Evolutionary conservation across 371 early-diverging fungal species (phyloP).

Genomic region (Mucor mucedo): DNA sequence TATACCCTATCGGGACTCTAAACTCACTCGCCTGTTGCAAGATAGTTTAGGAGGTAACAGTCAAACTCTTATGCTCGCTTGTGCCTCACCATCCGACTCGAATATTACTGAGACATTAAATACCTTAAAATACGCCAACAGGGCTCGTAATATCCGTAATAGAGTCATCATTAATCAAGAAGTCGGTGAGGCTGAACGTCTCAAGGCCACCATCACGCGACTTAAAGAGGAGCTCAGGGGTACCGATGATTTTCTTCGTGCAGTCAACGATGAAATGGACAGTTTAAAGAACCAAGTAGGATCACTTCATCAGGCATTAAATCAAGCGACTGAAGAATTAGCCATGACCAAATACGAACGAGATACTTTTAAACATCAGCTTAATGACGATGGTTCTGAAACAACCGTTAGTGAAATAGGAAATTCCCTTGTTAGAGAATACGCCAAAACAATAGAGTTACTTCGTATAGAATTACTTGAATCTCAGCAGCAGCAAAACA

Average conservation of each 20-base stretch:
- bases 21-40: constrained; percentile 56
- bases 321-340: constrained; percentile 25
- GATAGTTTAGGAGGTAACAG: constrained; percentile 77
- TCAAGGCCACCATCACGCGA: constrained; percentile 35
- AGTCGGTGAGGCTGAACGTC: constrained; percentile 84
- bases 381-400: background rate
- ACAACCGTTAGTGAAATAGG: background rate
- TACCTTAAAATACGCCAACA: constrained; percentile 86
- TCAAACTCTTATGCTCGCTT: constrained; percentile 88
- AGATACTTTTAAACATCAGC: constrained; percentile 26
- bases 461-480: constrained; percentile 19
- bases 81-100: constrained; percentile 71
- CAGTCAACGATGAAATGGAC: constrained; percentile 54
- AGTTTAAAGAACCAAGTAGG: constrained; percentile 37
- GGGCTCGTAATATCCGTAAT: constrained; percentile 80
- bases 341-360: constrained; percentile 33
- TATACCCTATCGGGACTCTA: constrained; percentile 97
- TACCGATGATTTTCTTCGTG: constrained; percentile 44
- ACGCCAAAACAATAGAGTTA: constrained; percentile 31
- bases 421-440: constrained; percentile 23
- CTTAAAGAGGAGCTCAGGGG: constrained; percentile 45
- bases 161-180: constrained; percentile 42
- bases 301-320: constrained; percentile 20
- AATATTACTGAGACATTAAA: constrained; percentile 84
- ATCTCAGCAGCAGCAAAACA: constrained; percentile 22